These are phyloP conservation scores for Penicillium chermesinum DNA, from an alignment of 495 filamentous ascomycete species.

Conservation along the genomic window DNA sequence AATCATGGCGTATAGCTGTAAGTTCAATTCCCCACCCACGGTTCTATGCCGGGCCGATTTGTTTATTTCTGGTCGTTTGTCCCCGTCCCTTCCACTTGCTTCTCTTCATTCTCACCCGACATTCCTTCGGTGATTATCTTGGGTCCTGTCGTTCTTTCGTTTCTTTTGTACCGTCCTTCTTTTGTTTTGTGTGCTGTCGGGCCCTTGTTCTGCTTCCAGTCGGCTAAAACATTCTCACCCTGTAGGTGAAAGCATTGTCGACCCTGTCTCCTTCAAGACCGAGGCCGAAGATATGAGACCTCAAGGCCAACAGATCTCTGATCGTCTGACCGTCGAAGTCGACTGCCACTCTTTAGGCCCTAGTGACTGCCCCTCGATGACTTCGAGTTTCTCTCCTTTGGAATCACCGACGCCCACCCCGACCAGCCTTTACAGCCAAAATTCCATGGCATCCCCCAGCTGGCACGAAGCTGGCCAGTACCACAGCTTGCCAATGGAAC, in stretches of 20 bases:
- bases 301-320: constrained; percentile 35
- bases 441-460: constrained; percentile 35
- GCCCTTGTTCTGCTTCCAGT: constrained; percentile 5
- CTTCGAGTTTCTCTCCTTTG: constrained; percentile 41
- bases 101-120: constrained; percentile 14
- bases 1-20: constrained; percentile 40
- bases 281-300: constrained; percentile 41
- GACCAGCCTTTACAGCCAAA: constrained; percentile 41
- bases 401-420: constrained; percentile 44
- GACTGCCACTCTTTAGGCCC: constrained; percentile 41
- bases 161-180: constrained; percentile 12
- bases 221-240: background rate
- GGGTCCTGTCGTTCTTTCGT: constrained; percentile 14
- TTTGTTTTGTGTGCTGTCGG: constrained; percentile 4
- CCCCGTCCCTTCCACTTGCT: constrained; percentile 21
- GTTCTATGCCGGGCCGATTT: constrained; percentile 35
- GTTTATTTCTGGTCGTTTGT: constrained; percentile 39
- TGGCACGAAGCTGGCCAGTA: constrained; percentile 37
- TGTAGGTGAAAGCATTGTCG: constrained; percentile 28
- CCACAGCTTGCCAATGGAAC: constrained; percentile 30
- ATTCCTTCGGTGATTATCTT: constrained; percentile 17
- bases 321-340: constrained; percentile 41
- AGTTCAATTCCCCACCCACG: constrained; percentile 31
- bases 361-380: constrained; percentile 45
- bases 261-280: constrained; percentile 19